Percentiles rank a stretch among this genome's conserved stretches.
Conservation (phyloP, 345 rosid species). For the Corymbia maculata region DNA sequence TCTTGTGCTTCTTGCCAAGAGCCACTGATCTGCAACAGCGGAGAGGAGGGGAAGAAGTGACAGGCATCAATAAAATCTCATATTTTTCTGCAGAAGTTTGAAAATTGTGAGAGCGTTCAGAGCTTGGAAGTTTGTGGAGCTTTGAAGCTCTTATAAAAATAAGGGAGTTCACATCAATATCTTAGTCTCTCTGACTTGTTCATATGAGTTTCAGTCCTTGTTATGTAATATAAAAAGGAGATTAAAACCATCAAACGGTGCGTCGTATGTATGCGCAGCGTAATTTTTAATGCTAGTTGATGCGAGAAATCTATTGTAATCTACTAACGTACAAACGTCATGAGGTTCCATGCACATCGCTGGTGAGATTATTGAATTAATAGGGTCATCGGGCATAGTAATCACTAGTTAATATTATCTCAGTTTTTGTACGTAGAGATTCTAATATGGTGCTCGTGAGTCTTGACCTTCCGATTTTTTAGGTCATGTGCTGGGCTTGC, state of each 20-base stretch:
- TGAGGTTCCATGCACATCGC: not conserved
- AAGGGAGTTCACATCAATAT: not conserved
- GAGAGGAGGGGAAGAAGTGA: not conserved
- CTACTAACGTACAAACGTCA: not conserved
- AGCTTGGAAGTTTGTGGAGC: not conserved
- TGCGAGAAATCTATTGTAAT: not conserved
- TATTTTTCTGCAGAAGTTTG: not conserved
- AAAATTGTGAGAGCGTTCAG: not conserved
- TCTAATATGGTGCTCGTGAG: not conserved
- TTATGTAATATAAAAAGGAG: not conserved
- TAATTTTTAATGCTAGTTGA: not conserved
- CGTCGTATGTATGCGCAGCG: not conserved
- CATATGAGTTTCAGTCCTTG: not conserved
- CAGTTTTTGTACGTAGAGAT: not conserved
- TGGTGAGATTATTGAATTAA: not conserved
- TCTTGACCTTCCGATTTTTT: not conserved
- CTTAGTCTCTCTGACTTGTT: not conserved
- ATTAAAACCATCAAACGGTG: not conserved
- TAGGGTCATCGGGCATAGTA: not conserved
- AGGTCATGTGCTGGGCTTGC: not conserved
- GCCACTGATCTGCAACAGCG: not conserved
- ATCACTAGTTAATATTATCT: not conserved
- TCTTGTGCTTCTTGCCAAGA: not conserved
- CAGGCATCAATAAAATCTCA: not conserved
- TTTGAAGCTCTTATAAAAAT: not conserved